phyloP scores from a whole-genome alignment of 768 basidiomycete species.

The Thelephora ganbajun region DNA sequence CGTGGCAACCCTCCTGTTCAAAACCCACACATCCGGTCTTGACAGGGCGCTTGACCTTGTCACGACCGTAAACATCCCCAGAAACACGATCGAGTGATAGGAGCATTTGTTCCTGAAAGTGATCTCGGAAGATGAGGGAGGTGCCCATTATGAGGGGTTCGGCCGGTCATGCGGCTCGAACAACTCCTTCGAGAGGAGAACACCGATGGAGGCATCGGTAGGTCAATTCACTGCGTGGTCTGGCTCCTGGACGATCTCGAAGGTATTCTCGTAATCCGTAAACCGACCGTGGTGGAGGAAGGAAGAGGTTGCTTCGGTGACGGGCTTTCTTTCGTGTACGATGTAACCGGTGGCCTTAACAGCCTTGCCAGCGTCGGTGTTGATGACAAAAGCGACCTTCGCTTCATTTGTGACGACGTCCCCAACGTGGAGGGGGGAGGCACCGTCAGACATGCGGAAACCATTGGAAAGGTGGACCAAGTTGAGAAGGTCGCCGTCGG shows the following conservation, averaged over 20 bases:
- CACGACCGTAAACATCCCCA: conserved; percentile 78
- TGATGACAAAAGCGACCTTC: conserved; percentile 77
- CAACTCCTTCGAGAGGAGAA: conserved; percentile 94
- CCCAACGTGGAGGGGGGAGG: conserved; percentile 63
- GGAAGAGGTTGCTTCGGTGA: conserved; percentile 87
- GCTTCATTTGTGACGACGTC: conserved; percentile 88
- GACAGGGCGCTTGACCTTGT: conserved; percentile 77
- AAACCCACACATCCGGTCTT: conserved; percentile 84
- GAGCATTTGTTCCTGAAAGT: conserved; percentile 86
- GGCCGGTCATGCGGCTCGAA: conserved; percentile 87
- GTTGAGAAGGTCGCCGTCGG: conserved; percentile 91
- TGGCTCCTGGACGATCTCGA: conserved; percentile 82
- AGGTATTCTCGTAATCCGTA: conserved; percentile 89
- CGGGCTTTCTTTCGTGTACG: conserved; percentile 57
- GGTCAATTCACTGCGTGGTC: conserved; percentile 75
- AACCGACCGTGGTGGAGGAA: conserved; percentile 97
- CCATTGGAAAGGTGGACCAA: conserved; percentile 96
- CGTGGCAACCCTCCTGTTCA: conserved; percentile 74
- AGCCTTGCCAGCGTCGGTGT: conserved; percentile 83
- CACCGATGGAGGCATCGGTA: conserved; percentile 73
- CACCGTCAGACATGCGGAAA: conserved; percentile 77
- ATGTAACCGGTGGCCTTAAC: conserved; percentile 84
- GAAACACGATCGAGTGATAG: conserved; percentile 67
- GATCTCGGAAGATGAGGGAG: conserved; percentile 76
- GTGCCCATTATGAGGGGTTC: conserved; percentile 69